Conservation (phyloP, 1,139 yeast genomes). For the Hyphopichia khmerensis region DNA sequence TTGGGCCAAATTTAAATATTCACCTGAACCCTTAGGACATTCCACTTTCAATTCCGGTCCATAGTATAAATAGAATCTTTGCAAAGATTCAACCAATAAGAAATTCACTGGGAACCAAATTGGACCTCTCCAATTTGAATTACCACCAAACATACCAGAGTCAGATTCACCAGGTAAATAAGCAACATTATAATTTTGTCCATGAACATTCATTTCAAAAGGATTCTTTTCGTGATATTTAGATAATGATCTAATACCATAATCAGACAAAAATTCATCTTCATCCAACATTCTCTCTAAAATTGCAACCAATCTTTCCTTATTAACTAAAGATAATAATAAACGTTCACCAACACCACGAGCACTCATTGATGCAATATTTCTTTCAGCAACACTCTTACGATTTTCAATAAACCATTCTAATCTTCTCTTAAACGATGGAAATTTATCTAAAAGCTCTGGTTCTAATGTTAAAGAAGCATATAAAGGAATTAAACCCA, state of each 20-base stretch:
- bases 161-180: conserved; percentile 94
- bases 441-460: conserved; percentile 73
- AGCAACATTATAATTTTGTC: conserved; percentile 68
- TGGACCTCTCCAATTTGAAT: conserved; percentile 99
- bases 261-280: conserved; percentile 80
- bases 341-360: conserved; percentile 88
- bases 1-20: conserved; percentile 77
- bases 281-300: conserved; percentile 85
- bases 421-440: conserved; percentile 80
- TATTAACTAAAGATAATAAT: conserved; percentile 76
- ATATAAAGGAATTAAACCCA: conserved; percentile 89
- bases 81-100: conserved; percentile 82
- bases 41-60: conserved; percentile 86
- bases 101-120: conserved; percentile 97
- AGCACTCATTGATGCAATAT: conserved; percentile 82
- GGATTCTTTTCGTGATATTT: conserved; percentile 87
- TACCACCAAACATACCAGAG: conserved; percentile 95
- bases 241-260: conserved; percentile 88
- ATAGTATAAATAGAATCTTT: conserved; percentile 85
- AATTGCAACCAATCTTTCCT: conserved; percentile 76
- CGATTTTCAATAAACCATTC: conserved; percentile 84
- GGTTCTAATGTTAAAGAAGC: conserved; percentile 92
- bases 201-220: conserved; percentile 82
- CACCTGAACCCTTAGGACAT: conserved; percentile 89
- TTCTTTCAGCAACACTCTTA: conserved; percentile 73